Base-by-base conservation (phyloP, 2,329 filamentous ascomycete species). In the Ceratocystis alfenasii region DNA sequence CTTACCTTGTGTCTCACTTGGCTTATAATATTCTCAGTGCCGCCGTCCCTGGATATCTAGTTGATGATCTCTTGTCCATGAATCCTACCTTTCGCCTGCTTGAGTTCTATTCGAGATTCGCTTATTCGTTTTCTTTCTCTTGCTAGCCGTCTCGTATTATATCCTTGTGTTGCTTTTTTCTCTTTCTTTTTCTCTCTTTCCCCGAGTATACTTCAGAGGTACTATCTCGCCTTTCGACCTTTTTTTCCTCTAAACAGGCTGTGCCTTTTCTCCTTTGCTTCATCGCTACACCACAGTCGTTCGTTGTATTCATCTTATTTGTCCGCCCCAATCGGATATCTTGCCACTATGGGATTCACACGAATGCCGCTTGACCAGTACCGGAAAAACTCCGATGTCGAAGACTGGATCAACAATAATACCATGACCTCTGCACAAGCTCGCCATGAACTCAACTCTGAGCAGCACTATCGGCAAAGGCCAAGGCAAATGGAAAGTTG, bases 401-500 rank as follows among this genome's bases (percentile, higher is more conserved):
- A 63, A 10, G 62, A 48, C 62, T 63, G 62, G 62, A 28, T 48
- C 10, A 46, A 53, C 45, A 46, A 30, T 46, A 63, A 17, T 28
- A 33, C 62, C 4, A 30, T 17, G 15, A 48, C 25, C 28, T 50
- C 45, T 53, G 33, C 62, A 4, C 15, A 22, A n/a, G 44, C 55
- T 20, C 55, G 65, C 62, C 62, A 64, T 22, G 65, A 67, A 57
- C 62, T 62, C 44, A 57, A 67, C 55, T 57, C 45, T 3, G 62
- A 67, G 45, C 62, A 67, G 25, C 62, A 59, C n/a, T 59, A 36
- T n/a, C 55, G 55, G 12, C 55, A 41, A 53, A 44, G 65, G 17
- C 65, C 65, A 25, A 53, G 62, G 15, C 55, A 67, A 33, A 61
- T 67, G 12, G 65, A 67, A 55, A 45, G 55, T 8, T 67, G 65